Conservation (phyloP, 306 rosid species). For the Delonix regia region DNA sequence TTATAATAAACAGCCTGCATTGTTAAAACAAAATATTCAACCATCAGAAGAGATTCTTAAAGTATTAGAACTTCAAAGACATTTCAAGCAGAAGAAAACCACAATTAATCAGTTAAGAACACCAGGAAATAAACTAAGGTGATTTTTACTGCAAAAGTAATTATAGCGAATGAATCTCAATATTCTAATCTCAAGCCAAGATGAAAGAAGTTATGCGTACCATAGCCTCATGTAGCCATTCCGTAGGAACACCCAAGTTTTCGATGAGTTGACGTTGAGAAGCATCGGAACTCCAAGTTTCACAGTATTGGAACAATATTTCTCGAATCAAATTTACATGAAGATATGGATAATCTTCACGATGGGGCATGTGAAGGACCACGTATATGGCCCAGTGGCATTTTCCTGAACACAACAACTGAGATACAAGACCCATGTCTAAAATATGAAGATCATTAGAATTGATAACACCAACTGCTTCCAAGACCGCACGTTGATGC, state of each 20-base stretch:
- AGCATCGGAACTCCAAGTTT: slow-evolving; percentile 88
- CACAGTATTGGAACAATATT: slow-evolving; percentile 93
- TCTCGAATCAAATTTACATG: slow-evolving; percentile 85
- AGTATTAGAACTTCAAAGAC: slow-evolving; percentile 6
- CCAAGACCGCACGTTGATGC: slow-evolving; percentile 89
- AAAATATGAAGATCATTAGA: slow-evolving; percentile 88
- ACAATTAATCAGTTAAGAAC: slow-evolving; percentile 24
- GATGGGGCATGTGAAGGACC: slow-evolving; percentile 80
- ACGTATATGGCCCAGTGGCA: slow-evolving; percentile 99
- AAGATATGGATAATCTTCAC: slow-evolving; percentile 81
- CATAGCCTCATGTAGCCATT: slow-evolving; percentile 97
- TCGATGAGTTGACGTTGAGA: slow-evolving; percentile 77
- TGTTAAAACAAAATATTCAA: slow-evolving; percentile 41
- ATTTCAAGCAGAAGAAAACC: slow-evolving; percentile 25
- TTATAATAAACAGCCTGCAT: slow-evolving; percentile 84
- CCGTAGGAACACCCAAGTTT: slow-evolving; percentile 81
- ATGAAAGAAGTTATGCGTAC: slow-evolving; percentile 50
- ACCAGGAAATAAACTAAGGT: slow-evolving; percentile 14
- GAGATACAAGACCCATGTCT: slow-evolving; percentile 88
- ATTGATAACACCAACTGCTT: slow-evolving; percentile 82
- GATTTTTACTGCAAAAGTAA: slow-evolving; percentile 23
- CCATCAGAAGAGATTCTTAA: no score
- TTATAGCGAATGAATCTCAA: slow-evolving; percentile 16
- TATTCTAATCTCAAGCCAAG: slow-evolving; percentile 32
- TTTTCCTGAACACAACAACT: slow-evolving; percentile 79